A percentile compares a stretch with the other conserved stretches of the same genome.
phyloP scores from a whole-genome alignment of 2,329 filamentous ascomycete species.

The Chaetomium olivaceum region DNA sequence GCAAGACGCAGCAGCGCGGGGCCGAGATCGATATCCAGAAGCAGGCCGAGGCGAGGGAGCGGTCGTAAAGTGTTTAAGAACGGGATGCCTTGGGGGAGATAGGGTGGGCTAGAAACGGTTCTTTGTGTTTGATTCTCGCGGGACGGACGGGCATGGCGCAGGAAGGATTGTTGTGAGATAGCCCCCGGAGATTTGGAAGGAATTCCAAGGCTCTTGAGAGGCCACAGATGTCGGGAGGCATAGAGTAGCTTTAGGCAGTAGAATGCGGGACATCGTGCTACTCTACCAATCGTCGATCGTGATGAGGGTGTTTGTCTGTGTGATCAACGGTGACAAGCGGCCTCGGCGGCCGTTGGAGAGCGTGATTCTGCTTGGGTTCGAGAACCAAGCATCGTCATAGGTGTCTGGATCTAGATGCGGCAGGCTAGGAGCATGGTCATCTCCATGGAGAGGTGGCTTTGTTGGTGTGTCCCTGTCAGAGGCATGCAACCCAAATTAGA shows the following conservation, averaged over 20 bases:
- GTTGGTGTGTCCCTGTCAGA: neutral
- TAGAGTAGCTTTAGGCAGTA: neutral
- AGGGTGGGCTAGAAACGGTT: neutral
- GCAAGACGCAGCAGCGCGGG: constrained; percentile 78
- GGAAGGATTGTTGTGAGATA: neutral
- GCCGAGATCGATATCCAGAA: constrained; percentile 80
- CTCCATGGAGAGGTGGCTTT: neutral
- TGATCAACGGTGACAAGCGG: neutral
- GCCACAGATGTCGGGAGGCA: neutral
- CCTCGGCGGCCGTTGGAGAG: neutral
- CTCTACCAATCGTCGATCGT: neutral
- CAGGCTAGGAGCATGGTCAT: neutral
- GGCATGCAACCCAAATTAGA: neutral
- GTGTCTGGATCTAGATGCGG: neutral
- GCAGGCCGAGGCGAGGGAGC: constrained; percentile 54
- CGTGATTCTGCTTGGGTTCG: neutral
- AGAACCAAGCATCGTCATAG: neutral
- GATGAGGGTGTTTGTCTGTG: neutral
- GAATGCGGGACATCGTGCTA: neutral
- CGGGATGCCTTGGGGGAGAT: neutral
- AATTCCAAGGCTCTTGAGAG: neutral
- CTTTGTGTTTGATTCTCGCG: neutral
- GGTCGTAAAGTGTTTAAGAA: constrained; percentile 11
- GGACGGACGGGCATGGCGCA: neutral
- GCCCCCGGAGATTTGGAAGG: neutral